Base-by-base conservation (phyloP, 2,329 filamentous ascomycete genomes). In the Venturia effusa region DNA sequence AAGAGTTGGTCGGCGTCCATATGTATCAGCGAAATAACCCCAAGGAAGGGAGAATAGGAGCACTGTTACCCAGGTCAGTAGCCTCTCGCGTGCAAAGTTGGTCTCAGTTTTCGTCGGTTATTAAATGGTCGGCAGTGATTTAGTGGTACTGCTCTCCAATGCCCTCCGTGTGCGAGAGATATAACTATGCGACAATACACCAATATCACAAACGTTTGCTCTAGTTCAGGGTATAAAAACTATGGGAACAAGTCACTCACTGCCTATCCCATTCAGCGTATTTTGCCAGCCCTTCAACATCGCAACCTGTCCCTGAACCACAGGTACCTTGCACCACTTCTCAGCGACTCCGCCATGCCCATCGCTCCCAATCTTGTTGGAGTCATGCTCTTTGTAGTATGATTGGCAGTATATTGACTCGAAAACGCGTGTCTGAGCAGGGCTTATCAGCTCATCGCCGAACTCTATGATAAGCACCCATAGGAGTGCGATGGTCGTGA, bases 381-480 rank as follows among this genome's bases (percentile, higher is more conserved):
- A 70, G 30, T 74, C 68, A 55, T 77, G 71, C 1, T 76, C 72
- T 5, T 79, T 77, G 67, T 79, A 81, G 66, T 79, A 75, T 19
- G 75, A 68, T 30, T 79, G 78, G 70, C 83, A 85, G 55, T 83
- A 77, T 57, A 84, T 77, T 61, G 77, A 75, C 69, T 86, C 83
- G 67, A 81, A 77, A 61, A 84, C 76, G 62, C 80, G 78, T 61
- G 78, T 80, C 55, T 73, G 69, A 0, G 83, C 80, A 3, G 81
- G 75, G 39, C 70, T 69, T 22, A 66, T 24, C 63, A 75, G 66
- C 70, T 74, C 63, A 73, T 75, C 68, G 65, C 76, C 78, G 15
- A 80, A 72, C 60, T 79, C 77, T 61, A 79, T 66, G 51, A 81
- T 67, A 61, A 81, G 72, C 48, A 83, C 67, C 34, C 76, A 72